These are phyloP conservation scores for Verticillium tricorpus DNA, from an alignment of 2,329 filamentous ascomycete genomes.

Conservation along the genomic window DNA sequence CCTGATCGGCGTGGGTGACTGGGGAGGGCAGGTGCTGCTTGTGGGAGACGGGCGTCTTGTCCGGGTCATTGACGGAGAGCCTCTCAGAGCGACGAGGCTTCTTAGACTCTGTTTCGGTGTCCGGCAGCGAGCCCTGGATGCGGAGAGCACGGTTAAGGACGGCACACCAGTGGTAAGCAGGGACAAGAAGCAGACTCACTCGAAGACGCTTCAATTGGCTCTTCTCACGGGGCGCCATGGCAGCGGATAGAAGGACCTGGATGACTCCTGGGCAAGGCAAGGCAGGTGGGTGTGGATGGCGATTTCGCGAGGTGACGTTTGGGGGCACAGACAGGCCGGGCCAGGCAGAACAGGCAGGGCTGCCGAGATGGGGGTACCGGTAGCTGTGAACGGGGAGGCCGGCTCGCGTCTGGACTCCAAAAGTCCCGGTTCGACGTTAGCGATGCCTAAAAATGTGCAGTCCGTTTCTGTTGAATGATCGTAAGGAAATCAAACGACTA, in stretches of 20 bases:
- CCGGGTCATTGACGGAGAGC: conserved; percentile 46
- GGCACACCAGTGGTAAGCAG: conserved; percentile 12
- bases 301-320: neutral
- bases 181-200: conserved; percentile 44
- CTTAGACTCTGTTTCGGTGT: conserved; percentile 65
- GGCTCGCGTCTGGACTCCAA: neutral
- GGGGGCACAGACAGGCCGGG: neutral
- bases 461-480: neutral
- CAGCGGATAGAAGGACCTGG: neutral
- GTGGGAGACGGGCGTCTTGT: conserved; percentile 55
- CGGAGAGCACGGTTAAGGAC: conserved; percentile 15
- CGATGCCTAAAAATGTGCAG: neutral
- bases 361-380: neutral
- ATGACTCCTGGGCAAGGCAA: neutral
- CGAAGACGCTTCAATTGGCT: conserved; percentile 80
- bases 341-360: neutral
- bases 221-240: conserved; percentile 65
- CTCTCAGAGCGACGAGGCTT: conserved; percentile 78
- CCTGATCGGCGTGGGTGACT: conserved; percentile 57
- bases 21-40: conserved; percentile 76
- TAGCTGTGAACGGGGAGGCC: neutral
- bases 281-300: neutral
- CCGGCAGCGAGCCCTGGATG: conserved; percentile 60
- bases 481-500: neutral
- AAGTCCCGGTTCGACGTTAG: neutral